phyloP scores from a whole-genome alignment of 2,329 filamentous ascomycete species.

The Sarocladium brachiariae region DNA sequence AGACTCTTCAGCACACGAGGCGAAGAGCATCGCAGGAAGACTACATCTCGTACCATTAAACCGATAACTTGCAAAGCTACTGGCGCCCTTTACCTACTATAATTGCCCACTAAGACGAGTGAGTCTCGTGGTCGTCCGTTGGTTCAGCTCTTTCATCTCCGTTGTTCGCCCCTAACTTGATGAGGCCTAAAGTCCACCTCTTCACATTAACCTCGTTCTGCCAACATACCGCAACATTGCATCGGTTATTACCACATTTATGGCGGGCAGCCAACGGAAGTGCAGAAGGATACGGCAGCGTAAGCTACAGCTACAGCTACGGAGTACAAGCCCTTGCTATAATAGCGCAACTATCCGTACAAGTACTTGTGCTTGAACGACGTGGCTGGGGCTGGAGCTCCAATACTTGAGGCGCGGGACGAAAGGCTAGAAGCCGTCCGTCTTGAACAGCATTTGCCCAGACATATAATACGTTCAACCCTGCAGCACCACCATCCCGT shows the following conservation, averaged over 20 bases:
- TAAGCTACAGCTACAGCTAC: too few relatives aligned
- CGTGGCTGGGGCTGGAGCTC: not conserved
- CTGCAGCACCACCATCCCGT: not conserved
- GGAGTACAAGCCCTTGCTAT: too few relatives aligned
- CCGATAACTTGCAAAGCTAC: too few relatives aligned
- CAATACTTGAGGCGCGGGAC: not conserved
- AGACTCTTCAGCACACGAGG: constrained; percentile 3
- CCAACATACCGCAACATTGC: constrained; percentile 1
- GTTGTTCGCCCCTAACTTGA: not conserved
- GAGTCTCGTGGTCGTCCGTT: too few relatives aligned
- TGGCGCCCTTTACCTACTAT: too few relatives aligned
- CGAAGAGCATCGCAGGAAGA: not conserved
- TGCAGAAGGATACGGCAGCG: not conserved
- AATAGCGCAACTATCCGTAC: too few relatives aligned
- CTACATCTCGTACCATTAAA: too few relatives aligned
- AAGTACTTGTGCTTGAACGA: too few relatives aligned
- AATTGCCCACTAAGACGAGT: too few relatives aligned
- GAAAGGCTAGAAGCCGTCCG: not conserved
- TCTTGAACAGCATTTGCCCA: not conserved
- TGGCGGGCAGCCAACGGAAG: not conserved
- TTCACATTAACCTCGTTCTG: too few relatives aligned
- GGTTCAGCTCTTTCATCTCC: not conserved
- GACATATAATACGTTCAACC: constrained; percentile 1
- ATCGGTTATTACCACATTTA: not conserved
- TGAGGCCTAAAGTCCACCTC: not conserved